These are phyloP conservation scores for Boletus reticuloceps DNA, from an alignment of 768 basidiomycete genomes.

Conservation along the genomic window DNA sequence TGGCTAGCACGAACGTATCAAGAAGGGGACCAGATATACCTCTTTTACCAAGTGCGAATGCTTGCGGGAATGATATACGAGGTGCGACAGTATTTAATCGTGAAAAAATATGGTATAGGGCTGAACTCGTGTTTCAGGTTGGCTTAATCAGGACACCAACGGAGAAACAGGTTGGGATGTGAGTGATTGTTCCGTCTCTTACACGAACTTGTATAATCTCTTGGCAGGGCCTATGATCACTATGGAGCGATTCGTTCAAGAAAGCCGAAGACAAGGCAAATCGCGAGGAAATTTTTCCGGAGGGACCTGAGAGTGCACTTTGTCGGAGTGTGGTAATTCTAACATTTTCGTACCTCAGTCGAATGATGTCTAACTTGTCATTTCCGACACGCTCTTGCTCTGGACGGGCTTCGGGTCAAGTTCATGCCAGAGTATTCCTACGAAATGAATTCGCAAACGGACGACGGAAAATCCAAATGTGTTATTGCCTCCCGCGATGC, in stretches of 20 bases:
- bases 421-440: conserved; percentile 12
- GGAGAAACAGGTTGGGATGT: conserved; percentile 6
- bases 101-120: no score
- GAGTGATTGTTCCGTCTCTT: conserved; percentile 1
- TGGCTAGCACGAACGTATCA: not conserved
- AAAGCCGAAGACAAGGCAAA: conserved; percentile 5
- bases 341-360: no score
- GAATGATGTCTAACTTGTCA: not conserved
- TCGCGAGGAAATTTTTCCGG: conserved; percentile 27
- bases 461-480: conserved; percentile 6
- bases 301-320: not conserved
- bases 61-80: conserved; percentile 41
- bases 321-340: not conserved
- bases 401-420: conserved; percentile 4
- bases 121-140: not conserved
- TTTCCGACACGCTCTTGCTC: conserved; percentile 7
- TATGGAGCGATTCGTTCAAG: not conserved
- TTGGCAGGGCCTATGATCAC: conserved; percentile 5
- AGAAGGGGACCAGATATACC: no score
- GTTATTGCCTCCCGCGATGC: not conserved
- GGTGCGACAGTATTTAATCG: conserved; percentile 23
- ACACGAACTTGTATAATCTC: not conserved
- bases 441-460: conserved; percentile 19
- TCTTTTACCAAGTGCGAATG: conserved; percentile 38
- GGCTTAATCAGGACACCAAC: conserved; percentile 13